Evolutionary conservation across 2,329 filamentous ascomycete genomes (phyloP), one percentile per base, ranked within the genome.

Genomic region (Trichoderma sp.): DNA sequence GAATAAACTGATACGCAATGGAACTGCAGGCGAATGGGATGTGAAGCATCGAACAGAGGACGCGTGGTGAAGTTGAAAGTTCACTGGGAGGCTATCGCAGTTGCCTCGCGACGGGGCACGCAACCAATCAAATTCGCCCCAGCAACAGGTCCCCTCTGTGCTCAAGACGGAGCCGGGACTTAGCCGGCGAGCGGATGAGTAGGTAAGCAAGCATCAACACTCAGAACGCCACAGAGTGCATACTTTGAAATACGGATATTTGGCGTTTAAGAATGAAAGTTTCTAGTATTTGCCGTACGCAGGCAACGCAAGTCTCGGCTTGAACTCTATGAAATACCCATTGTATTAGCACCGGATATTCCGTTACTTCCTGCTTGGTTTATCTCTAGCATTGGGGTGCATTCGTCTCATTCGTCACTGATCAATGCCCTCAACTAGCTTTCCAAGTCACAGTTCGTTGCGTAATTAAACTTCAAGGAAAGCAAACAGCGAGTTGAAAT

Each of bases 31-130:
- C 17, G 29, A 59, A 29, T 45, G 10, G 27, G 37, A n/a, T 27
- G 39, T 32, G 50, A 50, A 27, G 25, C 57, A 54, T 15, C 4
- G 13, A 32, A 56, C 4, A 29, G 9, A 39, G 25, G 42, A 64
- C 67, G 67, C 67, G 67, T 64, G 64, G 39, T 53, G 32, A 58
- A 64, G 37, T 50, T 53, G 17, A 48, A 67, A 39, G 54, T 57
- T 67, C 6, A 22, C 19, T 45, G 25, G 34, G 64, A 61, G 56
- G 56, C 64, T 35, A 57, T 67, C 57, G 32, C 64, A 42, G 64
- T 27, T 22, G 19, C 35, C 29, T 48, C 27, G 50, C 19, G 34
- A 50, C 29, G 19, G 27, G 22, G 35, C 27, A 17, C 15, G 34
- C 48, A 17, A 42, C 67, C 67, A 68, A 68, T 68, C 19, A 58